Evolutionary conservation across 2,329 filamentous ascomycete species (phyloP).

Genomic region (Alternaria burnsii): DNA sequence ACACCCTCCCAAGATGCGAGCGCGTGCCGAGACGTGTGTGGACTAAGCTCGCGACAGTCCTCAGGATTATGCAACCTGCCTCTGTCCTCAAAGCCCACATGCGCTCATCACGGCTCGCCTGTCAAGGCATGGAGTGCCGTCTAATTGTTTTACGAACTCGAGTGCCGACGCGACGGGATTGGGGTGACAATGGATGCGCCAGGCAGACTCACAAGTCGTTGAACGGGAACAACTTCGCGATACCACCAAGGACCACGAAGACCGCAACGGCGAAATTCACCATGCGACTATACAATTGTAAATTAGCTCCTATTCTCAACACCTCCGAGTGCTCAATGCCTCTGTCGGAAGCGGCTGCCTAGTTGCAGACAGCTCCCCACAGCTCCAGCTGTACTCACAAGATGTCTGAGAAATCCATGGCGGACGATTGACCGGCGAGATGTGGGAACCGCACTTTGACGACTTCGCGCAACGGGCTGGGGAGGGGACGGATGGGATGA

Average conservation of each 20-base stretch:
- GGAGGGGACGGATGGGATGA: slow-evolving; percentile 9
- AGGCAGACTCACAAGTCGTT: slow-evolving; percentile 54
- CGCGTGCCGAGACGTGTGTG: neutral
- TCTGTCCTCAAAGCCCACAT: neutral
- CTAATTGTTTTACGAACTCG: neutral
- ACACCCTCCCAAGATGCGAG: neutral
- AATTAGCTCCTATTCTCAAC: slow-evolving; percentile 18
- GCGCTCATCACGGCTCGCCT: neutral
- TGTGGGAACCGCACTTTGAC: slow-evolving; percentile 48
- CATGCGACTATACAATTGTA: slow-evolving; percentile 72
- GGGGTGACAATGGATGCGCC: slow-evolving; percentile 1
- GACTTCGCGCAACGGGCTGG: slow-evolving; percentile 13
- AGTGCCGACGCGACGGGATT: slow-evolving; percentile 1
- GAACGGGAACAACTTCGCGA: slow-evolving; percentile 72
- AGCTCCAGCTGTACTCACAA: slow-evolving; percentile 70
- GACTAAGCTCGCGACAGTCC: neutral
- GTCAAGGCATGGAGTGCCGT: neutral
- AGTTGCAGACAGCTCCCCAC: neutral
- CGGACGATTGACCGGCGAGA: slow-evolving; percentile 36
- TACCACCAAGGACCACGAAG: slow-evolving; percentile 86
- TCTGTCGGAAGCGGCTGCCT: slow-evolving; percentile 23
- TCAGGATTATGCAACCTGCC: neutral
- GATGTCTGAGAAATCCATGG: slow-evolving; percentile 90
- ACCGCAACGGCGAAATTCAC: slow-evolving; percentile 90
- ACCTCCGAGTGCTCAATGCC: slow-evolving; percentile 12